These are phyloP conservation scores for Pythium aristosporum DNA, from an alignment of 352 stramenopile genomes.

Conservation along the genomic window DNA sequence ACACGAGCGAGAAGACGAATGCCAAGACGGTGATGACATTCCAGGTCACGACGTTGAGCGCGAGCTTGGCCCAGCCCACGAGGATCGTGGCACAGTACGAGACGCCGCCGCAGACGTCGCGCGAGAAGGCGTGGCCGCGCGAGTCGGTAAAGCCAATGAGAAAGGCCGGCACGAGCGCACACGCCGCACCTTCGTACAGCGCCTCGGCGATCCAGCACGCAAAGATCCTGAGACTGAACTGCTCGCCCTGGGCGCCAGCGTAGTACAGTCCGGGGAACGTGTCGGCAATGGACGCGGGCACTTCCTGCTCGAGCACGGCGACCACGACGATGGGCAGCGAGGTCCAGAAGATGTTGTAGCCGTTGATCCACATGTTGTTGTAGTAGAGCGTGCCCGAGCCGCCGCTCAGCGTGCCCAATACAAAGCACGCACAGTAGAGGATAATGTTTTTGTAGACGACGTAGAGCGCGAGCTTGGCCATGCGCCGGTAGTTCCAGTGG, in stretches of 20 bases:
- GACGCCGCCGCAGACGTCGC: constrained; percentile 66
- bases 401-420: constrained; percentile 86
- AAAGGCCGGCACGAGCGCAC: constrained; percentile 61
- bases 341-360: constrained; percentile 97
- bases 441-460: constrained; percentile 97
- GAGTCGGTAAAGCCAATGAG: constrained; percentile 65
- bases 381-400: constrained; percentile 81
- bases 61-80: constrained; percentile 78
- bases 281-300: constrained; percentile 62
- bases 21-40: constrained; percentile 58
- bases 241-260: constrained; percentile 70
- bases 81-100: constrained; percentile 82
- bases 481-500: constrained; percentile 93
- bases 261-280: constrained; percentile 83
- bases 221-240: constrained; percentile 82
- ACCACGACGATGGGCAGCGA: constrained; percentile 90
- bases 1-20: constrained; percentile 62
- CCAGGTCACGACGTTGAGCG: constrained; percentile 83
- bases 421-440: constrained; percentile 75
- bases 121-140: constrained; percentile 57
- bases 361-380: constrained; percentile 91
- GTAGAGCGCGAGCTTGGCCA: constrained; percentile 92
- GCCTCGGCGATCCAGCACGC: constrained; percentile 78
- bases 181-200: constrained; percentile 75
- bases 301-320: constrained; percentile 82